Conservation (phyloP, 2,329 filamentous ascomycete species). For the Colletotrichum viniferum region DNA sequence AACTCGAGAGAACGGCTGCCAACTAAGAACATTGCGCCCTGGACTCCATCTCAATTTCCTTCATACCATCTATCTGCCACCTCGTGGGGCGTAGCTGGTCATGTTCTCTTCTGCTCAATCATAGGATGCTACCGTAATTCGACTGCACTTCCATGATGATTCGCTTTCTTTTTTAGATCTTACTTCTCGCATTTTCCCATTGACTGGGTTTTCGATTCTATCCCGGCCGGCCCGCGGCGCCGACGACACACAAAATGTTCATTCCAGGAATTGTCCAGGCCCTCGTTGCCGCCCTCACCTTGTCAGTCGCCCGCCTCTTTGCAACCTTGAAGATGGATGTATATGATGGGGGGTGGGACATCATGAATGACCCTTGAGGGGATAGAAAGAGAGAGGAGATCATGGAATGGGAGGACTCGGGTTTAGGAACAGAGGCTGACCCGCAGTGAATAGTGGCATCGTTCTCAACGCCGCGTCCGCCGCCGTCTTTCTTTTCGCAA, state of each 20-base stretch:
- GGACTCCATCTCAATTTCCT: constrained; percentile 16
- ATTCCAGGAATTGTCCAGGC: constrained; percentile 49
- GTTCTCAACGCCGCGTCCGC: constrained; percentile 56
- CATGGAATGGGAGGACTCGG: neutral
- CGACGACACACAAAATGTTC: constrained; percentile 45
- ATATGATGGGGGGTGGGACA: neutral
- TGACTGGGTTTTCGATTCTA: constrained; percentile 48
- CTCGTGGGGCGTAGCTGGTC: constrained; percentile 9
- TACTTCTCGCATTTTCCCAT: constrained; percentile 41
- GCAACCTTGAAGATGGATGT: neutral
- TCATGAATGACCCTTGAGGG: neutral
- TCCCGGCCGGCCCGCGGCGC: constrained; percentile 29
- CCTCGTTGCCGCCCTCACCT: constrained; percentile 58
- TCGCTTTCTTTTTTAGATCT: constrained; percentile 31
- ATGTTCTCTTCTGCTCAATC: constrained; percentile 2
- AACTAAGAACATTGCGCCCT: constrained; percentile 3
- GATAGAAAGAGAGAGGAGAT: neutral
- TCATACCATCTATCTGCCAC: constrained; percentile 20
- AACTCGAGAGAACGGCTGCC: neutral
- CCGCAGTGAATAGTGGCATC: constrained; percentile 47
- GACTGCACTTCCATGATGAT: constrained; percentile 16
- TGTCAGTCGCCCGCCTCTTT: constrained; percentile 44
- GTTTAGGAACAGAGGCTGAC: constrained; percentile 29
- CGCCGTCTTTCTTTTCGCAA: constrained; percentile 49
- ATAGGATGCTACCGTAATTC: constrained; percentile 24